Evolutionary conservation across 768 basidiomycete species (phyloP), one percentile per base, ranked within the genome.

Genomic region (Auricularia sp.): DNA sequence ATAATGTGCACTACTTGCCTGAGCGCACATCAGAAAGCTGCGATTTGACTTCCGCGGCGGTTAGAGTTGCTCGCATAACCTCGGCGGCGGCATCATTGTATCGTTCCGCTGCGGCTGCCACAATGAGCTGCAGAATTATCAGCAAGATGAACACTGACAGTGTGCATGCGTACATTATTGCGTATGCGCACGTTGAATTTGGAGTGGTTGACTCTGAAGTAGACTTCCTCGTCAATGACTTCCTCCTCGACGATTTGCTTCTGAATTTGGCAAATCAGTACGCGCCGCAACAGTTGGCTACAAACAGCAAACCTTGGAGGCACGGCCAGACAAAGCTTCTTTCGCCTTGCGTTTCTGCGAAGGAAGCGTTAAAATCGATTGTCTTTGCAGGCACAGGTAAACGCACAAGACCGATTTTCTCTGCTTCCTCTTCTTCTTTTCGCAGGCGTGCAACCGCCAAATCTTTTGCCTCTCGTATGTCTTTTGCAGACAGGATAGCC

Each of bases 181-280:
- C 96, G 88, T 63, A 97, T 85, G 69, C 92, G 87, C 37, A 92
- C 79, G 68, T 89, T 86, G 75, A 94, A 96, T 70, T 85, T 89
- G 69, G 94, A 88, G 72, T 87, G 90, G 77, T 98, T 98, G 61
- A 98, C 83, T 61, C 91, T 85, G 72, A 97, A 90, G 74, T 87
- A 86, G 39, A 92, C 82, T 2, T 79, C 78, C 18, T 90, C 92
- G 75, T 93, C 88, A 42, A 92, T 84, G 36, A 81, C 75, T 36
- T 81, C 79, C 59, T 85, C 87, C 34, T 84, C 84, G 14, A 75
- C 74, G 33, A 78, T 78, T 65, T 79, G 81, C 37, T 76, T 74
- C 79, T 88, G 82, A 42, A 67, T 8, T 34, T 29, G 8, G 24
- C 56, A 59, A 33, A 5, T 51, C 47, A 51, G 47, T 5, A 59